These are phyloP conservation scores for Heterobasidion occidentale DNA, from an alignment of 1,284 basidiomycete genomes.

Conservation along the genomic window DNA sequence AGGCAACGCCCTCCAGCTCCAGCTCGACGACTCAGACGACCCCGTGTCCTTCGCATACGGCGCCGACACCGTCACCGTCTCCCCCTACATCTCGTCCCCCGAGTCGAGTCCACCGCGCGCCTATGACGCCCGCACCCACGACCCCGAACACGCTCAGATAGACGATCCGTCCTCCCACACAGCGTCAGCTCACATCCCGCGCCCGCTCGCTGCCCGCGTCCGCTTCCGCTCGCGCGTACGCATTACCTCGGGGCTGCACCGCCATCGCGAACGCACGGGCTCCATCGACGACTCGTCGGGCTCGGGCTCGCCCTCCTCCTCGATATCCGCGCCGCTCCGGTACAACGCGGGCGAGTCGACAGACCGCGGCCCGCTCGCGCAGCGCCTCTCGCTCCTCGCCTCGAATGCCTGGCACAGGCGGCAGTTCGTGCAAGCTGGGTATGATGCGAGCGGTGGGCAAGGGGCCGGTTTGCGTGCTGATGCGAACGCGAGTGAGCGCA, in stretches of 20 bases:
- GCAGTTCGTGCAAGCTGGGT: not conserved
- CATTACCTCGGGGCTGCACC: conserved; percentile 38
- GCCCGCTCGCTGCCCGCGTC: conserved; percentile 37
- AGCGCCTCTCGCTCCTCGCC: conserved; percentile 34
- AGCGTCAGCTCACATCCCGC: conserved; percentile 13
- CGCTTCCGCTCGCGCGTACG: conserved; percentile 50
- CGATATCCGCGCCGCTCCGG: conserved; percentile 64
- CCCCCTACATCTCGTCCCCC: not conserved
- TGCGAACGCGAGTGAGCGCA: not conserved
- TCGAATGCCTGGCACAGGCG: conserved; percentile 19
- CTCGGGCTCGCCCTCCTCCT: conserved; percentile 60
- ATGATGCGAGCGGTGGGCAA: not conserved
- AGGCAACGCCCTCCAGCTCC: conserved; percentile 27
- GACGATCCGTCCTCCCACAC: not conserved
- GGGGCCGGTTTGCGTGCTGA: not conserved
- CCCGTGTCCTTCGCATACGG: conserved; percentile 19
- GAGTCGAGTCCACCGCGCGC: not conserved
- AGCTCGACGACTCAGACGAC: conserved; percentile 22
- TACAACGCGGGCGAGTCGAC: conserved; percentile 42
- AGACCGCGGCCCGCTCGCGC: conserved; percentile 51
- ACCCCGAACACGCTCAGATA: conserved; percentile 3
- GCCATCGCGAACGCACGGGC: conserved; percentile 6
- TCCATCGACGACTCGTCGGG: conserved; percentile 30
- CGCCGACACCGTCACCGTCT: conserved; percentile 7
- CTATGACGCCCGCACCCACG: not conserved